Base-by-base conservation (phyloP, 2,329 filamentous ascomycete species). In the Spiromastix sp. region DNA sequence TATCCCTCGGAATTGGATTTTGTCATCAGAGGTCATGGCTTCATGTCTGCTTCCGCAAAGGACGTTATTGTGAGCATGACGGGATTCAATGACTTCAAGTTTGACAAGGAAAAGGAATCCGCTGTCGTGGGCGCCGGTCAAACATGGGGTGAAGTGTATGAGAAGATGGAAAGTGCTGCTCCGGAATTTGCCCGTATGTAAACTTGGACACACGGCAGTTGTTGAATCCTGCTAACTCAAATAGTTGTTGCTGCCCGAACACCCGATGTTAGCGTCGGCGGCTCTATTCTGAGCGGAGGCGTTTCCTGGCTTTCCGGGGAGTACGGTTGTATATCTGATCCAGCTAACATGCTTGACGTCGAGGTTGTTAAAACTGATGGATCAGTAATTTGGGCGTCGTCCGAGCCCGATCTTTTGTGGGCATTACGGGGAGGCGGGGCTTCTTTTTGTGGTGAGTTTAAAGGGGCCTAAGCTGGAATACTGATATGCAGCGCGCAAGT, bases 341-440 rank as follows among this genome's bases (percentile, higher is more conserved):
- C 60, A 9, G 47, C 52, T 17, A 66, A 63, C 40, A 43, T 64
- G 37, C 47, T 64, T 1, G 60, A 64, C 39, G 55, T 52, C 2
- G 50, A 61, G 33, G 45, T 65, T 6, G 55, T 63, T 13, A 49
- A 55, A 20, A 44, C 50, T 5, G 56, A 64, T 35, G 62, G 62
- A 1, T 42, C 42, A 1, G 41, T 54, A 4, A 34, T 61, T 2
- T 64, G 61, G 61, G 60, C 60, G 1, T 54, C 52, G 6, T 13
- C 47, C 16, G 56, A 62, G 33, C 55, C 60, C 2, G 60, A 64
- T 12, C 47, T 64, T 2, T 45, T 64, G 10, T 64, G 59, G 58
- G 59, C 57, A 4, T 43, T 64, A 7, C 49, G 61, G n/a, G 61
- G 59, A 1, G 58, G 57, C 10, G 60, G 59, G 7, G 57, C 57